phyloP scores from a whole-genome alignment of 2,329 filamentous ascomycete species.

The Sclerotiophoma versabilis region DNA sequence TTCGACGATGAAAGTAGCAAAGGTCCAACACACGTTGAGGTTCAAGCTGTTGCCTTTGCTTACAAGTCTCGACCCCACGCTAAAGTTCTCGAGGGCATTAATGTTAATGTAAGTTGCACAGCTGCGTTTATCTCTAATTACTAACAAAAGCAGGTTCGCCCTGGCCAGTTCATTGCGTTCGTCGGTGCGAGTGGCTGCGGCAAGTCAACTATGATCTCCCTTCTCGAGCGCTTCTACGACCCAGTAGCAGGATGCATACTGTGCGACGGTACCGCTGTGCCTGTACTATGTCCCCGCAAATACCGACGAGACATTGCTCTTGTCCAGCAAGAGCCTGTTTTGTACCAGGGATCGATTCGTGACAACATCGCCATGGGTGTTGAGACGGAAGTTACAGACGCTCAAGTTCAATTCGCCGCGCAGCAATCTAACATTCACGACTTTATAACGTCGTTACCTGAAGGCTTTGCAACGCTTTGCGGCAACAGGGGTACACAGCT shows the following conservation, averaged over 20 bases:
- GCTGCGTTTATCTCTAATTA: background rate
- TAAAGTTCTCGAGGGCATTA: conserved; percentile 80
- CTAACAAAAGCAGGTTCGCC: background rate
- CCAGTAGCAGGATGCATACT: conserved; percentile 79
- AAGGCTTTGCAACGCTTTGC: conserved; percentile 61
- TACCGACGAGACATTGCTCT: conserved; percentile 86
- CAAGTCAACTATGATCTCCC: conserved; percentile 89
- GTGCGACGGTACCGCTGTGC: conserved; percentile 81
- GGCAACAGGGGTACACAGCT: conserved; percentile 46
- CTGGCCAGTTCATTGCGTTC: conserved; percentile 81
- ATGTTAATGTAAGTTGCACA: conserved; percentile 60
- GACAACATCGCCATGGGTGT: conserved; percentile 83
- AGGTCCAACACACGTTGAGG: conserved; percentile 40
- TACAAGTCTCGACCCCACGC: conserved; percentile 83
- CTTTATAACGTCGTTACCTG: conserved; percentile 47
- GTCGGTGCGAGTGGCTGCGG: conserved; percentile 93
- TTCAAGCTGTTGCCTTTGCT: conserved; percentile 74
- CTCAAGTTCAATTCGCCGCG: conserved; percentile 77
- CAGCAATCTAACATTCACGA: conserved; percentile 62
- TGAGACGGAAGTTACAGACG: conserved; percentile 72
- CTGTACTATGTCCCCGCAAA: conserved; percentile 75
- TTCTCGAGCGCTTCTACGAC: conserved; percentile 95
- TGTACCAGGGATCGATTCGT: conserved; percentile 90
- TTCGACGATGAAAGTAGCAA: conserved; percentile 43
- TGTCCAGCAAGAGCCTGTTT: conserved; percentile 90